Base-by-base conservation (phyloP, 2,329 filamentous ascomycete species). In the Neofusicoccum kwambonambiense region DNA sequence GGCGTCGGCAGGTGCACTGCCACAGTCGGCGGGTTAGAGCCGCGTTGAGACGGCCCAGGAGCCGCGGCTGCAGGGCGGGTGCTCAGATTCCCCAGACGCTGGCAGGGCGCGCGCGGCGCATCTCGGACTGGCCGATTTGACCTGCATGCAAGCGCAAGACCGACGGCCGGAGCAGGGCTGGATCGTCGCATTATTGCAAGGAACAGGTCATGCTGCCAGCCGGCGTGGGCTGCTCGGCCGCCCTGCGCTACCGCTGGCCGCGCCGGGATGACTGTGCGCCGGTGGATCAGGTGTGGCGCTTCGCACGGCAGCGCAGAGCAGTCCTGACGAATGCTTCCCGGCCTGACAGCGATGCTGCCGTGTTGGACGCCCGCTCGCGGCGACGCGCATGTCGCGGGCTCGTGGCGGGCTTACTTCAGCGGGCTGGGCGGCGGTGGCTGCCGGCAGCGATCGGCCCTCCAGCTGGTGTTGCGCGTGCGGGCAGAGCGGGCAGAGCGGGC, bases 211-310 rank as follows among this genome's bases (percentile, higher is more conserved):
- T 17, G 39, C 52, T 42, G 35, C 22, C 4, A 12, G 47, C 47
- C 4, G 47, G 4, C 47, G 51, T 34, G 44, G 52, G 52, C 31
- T 12, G 17, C 52, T 31, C 52, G 39, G 52, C 52, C 34, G 52
- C n/a, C 22, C 27, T 60, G 56, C 56, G 56, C 56, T 60, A 60
- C 52, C n/a, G 52, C 52, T 49, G 45, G 45, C 45, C 17, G 45
- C 50, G 50, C 50, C n/a, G 56, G 31, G 42, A 60, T 60, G 56
- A 60, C 56, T 60, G 56, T 60, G 56, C 56, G 56, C 56, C 56
- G 56, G 56, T 60, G 56, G 56, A 60, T 60, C 56, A 60, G 41
- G 56, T 47, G 56, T 60, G 56, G 56, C 56, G 56, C 56, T 60
- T 60, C 56, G 44, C 39, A 58, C 54, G 54, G 54, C 54, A 58